Evolutionary conservation across 2,329 filamentous ascomycete species (phyloP), one percentile per base, ranked within the genome.

Genomic region (Byssochlamys sp.): DNA sequence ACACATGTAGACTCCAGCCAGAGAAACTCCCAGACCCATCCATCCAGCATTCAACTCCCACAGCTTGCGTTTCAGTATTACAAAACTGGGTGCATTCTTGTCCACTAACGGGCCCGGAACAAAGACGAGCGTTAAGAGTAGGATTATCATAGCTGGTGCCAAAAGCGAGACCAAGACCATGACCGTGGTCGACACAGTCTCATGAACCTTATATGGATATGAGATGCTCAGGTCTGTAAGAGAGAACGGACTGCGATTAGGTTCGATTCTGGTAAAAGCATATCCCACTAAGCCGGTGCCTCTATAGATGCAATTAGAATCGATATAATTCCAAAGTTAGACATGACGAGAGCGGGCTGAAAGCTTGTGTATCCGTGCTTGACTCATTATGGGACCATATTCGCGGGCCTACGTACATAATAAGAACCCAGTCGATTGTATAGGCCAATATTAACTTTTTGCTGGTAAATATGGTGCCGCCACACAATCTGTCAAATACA

Each of bases 21-120:
- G 77, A 2, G 88, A 84, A 19, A 96, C 78, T 0, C 80, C 89
- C 2, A 96, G 80, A 0, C 91, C 91, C 66, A 96, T 84, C 84
- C 87, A 90, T 58, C 89, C 91, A 1, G 84, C 85, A 69, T 96
- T 90, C 71, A 89, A 85, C 72, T 96, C 91, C 91, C 92, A 96
- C 1, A 96, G 71, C 75, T 94, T 96, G 62, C 89, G 82, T 69
- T 83, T 84, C 85, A 89, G 91, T 51, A 91, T 78, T 56, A 89
- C 74, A 3, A 80, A 72, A 61, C 80, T 80, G 1, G 88, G 84
- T 0, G 86, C 85, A 24, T 81, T 79, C 49, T 78, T 78, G 14
- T 83, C 81, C 0, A 87, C 84, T 1, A 85, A 86, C 4, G 83
- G 80, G 2, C 88, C 89, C 1, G 90, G 90, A 0, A 94, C 84